Evolutionary conservation across 306 rosid genomes (phyloP).

Genomic region (Cucumis melo): DNA sequence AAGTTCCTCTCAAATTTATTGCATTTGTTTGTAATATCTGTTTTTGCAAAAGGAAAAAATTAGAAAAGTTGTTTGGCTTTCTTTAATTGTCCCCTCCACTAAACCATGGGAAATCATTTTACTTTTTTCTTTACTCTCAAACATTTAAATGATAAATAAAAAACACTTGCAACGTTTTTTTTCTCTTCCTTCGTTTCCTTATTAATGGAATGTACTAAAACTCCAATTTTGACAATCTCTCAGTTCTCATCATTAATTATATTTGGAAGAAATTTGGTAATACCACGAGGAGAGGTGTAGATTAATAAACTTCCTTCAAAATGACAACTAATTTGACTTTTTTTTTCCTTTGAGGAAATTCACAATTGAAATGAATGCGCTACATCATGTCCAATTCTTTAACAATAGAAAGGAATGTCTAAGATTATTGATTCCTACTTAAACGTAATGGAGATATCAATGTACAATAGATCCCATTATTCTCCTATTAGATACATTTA

Average conservation of each 20-base stretch:
- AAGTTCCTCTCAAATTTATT: neutral
- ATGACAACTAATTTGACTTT: neutral
- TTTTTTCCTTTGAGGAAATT: too few relatives aligned
- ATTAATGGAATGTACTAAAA: neutral
- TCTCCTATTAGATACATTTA: too few relatives aligned
- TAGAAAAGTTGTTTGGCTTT: neutral
- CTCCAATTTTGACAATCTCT: neutral
- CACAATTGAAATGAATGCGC: too few relatives aligned
- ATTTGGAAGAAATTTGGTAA: neutral
- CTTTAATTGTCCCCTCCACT: neutral
- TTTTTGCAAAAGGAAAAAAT: neutral
- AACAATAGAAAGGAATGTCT: neutral
- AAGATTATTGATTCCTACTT: neutral
- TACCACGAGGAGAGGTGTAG: too few relatives aligned
- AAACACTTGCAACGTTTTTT: neutral
- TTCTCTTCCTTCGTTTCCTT: neutral
- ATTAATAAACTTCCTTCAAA: neutral
- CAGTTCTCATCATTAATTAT: neutral
- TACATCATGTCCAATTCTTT: neutral
- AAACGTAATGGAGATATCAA: neutral
- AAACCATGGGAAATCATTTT: neutral
- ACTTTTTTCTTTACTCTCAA: neutral
- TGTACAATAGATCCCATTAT: too few relatives aligned
- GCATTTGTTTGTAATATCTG: neutral
- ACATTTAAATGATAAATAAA: neutral